These are phyloP conservation scores for Monosporascus sp. DNA, from an alignment of 2,329 filamentous ascomycete genomes.

Conservation along the genomic window DNA sequence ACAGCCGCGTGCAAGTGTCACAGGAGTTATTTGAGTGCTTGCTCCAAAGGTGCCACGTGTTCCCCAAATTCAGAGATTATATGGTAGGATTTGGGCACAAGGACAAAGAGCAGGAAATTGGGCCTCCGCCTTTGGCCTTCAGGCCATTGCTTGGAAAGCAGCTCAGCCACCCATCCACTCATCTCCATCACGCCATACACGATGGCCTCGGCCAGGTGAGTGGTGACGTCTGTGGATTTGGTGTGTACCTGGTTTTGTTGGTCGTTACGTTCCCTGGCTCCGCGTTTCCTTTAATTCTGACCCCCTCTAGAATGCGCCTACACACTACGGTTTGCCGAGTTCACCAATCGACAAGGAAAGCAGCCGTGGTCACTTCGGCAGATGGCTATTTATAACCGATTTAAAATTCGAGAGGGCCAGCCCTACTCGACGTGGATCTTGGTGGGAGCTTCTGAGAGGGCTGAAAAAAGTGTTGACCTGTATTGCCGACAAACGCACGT, in stretches of 20 bases:
- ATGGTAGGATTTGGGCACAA: neutral
- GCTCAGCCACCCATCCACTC: too few relatives aligned
- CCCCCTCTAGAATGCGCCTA: neutral
- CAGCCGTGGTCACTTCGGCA: neutral
- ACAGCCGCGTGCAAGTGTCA: neutral
- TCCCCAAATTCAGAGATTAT: neutral
- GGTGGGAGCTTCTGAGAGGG: neutral
- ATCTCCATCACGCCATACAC: too few relatives aligned
- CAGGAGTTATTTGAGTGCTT: neutral
- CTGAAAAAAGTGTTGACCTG: neutral
- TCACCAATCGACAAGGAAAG: neutral
- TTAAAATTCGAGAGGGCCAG: neutral
- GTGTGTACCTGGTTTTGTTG: neutral
- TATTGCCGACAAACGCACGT: neutral
- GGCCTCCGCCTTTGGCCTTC: neutral
- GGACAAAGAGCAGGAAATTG: neutral
- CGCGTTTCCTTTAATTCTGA: neutral
- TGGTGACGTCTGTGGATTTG: neutral
- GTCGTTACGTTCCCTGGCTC: neutral
- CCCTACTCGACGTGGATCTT: neutral
- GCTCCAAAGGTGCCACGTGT: neutral
- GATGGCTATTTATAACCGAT: neutral
- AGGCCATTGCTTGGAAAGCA: neutral
- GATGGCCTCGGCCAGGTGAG: neutral
- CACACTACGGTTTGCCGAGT: neutral